Percentiles rank a stretch among this genome's conserved stretches.
phyloP scores from a whole-genome alignment of 495 filamentous ascomycete species.

The Penicillium dipodomyicola region DNA sequence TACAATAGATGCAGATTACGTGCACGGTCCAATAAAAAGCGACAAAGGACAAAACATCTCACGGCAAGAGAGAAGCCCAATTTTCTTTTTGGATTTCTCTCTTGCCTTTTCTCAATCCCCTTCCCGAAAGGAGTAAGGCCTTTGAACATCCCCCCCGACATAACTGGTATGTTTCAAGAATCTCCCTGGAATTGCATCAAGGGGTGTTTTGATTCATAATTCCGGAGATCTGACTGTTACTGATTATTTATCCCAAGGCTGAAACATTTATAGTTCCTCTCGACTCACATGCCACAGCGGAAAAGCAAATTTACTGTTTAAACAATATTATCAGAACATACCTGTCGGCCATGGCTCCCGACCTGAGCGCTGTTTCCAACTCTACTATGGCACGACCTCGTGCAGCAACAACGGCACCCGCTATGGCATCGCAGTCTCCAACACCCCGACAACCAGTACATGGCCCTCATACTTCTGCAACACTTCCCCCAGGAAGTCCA shows the following conservation, averaged over 20 bases:
- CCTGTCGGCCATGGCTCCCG: constrained; percentile 53
- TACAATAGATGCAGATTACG: constrained; percentile 6
- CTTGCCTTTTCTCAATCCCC: not conserved
- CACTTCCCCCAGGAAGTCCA: constrained; percentile 30
- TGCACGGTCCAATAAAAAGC: constrained; percentile 15
- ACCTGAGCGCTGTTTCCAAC: constrained; percentile 56
- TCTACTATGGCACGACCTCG: constrained; percentile 48
- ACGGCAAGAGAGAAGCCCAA: constrained; percentile 1
- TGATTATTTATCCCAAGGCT: constrained; percentile 7
- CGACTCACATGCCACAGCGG: not conserved
- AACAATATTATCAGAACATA: not conserved
- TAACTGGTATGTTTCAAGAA: constrained; percentile 13
- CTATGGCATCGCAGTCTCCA: constrained; percentile 40
- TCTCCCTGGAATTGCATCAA: constrained; percentile 13
- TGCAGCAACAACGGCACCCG: constrained; percentile 53
- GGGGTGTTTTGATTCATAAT: constrained; percentile 10
- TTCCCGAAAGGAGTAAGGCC: not conserved
- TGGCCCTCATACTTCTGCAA: constrained; percentile 47
- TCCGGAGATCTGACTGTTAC: not conserved
- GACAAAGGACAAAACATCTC: constrained; percentile 3
- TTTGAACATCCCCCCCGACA: not conserved
- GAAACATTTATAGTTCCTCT: not conserved
- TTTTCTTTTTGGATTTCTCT: not conserved
- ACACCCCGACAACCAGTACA: constrained; percentile 44
- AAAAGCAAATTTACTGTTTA: not conserved